phyloP scores from a whole-genome alignment of 2,329 filamentous ascomycete species.

The Hymenoscyphus occultus region DNA sequence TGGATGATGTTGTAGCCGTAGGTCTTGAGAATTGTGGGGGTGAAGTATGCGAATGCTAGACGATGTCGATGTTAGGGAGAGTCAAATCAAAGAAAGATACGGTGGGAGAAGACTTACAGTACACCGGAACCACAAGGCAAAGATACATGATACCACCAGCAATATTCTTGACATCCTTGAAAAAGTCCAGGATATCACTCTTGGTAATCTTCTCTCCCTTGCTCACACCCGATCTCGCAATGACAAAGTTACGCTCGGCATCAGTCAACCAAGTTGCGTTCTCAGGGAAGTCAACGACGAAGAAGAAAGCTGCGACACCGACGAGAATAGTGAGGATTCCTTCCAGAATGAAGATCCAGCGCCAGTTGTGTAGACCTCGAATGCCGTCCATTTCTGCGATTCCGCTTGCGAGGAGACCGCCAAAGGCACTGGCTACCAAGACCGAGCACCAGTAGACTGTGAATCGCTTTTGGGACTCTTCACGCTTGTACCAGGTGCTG shows the following conservation, averaged over 20 bases:
- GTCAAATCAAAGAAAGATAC: background rate
- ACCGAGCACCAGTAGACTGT: constrained; percentile 68
- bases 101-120: background rate
- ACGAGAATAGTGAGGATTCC: constrained; percentile 60
- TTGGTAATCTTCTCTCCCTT: constrained; percentile 60
- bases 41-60: constrained; percentile 67
- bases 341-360: constrained; percentile 50
- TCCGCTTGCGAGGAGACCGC: constrained; percentile 61
- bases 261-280: constrained; percentile 63
- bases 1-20: constrained; percentile 56
- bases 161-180: constrained; percentile 19
- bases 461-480: constrained; percentile 64
- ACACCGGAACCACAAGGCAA: background rate
- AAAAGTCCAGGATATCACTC: constrained; percentile 48
- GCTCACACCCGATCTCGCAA: constrained; percentile 64
- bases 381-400: constrained; percentile 57
- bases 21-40: constrained; percentile 65
- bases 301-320: constrained; percentile 58
- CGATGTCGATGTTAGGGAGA: constrained; percentile 55
- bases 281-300: constrained; percentile 65
- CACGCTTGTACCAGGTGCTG: constrained; percentile 65
- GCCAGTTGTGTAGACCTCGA: constrained; percentile 45
- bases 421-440: constrained; percentile 67
- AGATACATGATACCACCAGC: background rate
- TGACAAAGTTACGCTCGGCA: constrained; percentile 64